Conservation (phyloP, 441 rosid genomes). For the Macaranga tanarius region DNA sequence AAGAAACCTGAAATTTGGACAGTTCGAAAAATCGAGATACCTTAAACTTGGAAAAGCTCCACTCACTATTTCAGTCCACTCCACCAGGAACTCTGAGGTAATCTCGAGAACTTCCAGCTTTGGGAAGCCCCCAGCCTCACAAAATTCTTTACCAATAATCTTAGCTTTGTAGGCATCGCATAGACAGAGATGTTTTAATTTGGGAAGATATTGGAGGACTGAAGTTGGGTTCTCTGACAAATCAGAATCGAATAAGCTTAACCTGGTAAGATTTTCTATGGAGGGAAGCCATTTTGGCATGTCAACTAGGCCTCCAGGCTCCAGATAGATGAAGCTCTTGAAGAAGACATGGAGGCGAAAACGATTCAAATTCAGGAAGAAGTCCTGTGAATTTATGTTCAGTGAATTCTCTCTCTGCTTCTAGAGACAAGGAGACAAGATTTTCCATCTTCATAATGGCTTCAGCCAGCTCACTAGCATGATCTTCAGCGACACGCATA, state of each 20-base stretch:
- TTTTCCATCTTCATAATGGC: conserved; percentile 7
- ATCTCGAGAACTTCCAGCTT: conserved; percentile 6
- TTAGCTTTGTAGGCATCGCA: background rate
- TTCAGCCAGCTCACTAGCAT: conserved; percentile 4
- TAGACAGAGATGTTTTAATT: conserved; percentile 11
- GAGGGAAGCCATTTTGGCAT: conserved; percentile 19
- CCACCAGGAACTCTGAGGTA: background rate
- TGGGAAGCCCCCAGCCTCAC: conserved; percentile 9
- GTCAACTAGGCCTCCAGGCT: background rate
- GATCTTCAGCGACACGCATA: conserved; percentile 19
- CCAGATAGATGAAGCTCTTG: conserved; percentile 7
- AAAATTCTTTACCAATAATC: conserved; percentile 3
- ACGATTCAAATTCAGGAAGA: conserved; percentile 9
- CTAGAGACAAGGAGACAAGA: conserved; percentile 12
- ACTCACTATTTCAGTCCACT: conserved; percentile 15
- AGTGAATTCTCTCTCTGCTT: background rate
- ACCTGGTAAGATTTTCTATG: conserved; percentile 5
- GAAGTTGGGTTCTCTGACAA: background rate
- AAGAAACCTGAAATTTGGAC: conserved; percentile 8
- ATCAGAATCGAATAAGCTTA: background rate
- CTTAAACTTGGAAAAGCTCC: conserved; percentile 20
- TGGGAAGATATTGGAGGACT: conserved; percentile 18
- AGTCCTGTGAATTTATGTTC: background rate
- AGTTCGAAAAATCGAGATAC: background rate
- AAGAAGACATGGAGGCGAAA: conserved; percentile 21